Conservation (phyloP, 1,284 basidiomycete genomes). For the Puccinia polysora region DNA sequence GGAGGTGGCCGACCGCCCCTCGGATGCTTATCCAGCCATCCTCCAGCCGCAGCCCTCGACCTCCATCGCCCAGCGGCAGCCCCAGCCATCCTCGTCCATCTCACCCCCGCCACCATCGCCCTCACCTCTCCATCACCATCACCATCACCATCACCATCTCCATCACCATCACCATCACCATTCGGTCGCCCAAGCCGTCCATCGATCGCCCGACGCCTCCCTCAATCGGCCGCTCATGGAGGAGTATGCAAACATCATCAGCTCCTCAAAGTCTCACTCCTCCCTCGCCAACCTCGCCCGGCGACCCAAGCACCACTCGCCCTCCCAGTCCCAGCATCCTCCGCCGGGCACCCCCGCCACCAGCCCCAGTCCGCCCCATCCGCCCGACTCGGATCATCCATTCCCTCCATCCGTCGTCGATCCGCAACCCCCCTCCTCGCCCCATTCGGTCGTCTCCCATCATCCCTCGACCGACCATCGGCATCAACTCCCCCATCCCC, state of each 20-base stretch:
- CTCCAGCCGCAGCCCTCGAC: background rate
- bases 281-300: no score
- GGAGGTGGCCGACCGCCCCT: background rate
- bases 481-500: no score
- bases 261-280: no score
- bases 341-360: no score
- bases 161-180: background rate
- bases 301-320: background rate
- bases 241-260: constrained; percentile 5
- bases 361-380: no score
- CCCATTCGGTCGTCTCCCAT: no score
- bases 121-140: background rate
- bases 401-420: no score
- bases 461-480: no score
- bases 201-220: background rate
- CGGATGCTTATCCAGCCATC: background rate
- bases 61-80: background rate
- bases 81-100: background rate
- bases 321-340: no score
- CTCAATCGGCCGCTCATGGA: background rate
- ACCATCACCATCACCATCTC: no score
- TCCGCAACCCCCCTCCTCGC: no score
- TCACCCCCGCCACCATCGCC: background rate
- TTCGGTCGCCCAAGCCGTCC: background rate
- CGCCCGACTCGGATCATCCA: no score